These are phyloP conservation scores for Daldinia childiae DNA, from an alignment of 495 filamentous ascomycete genomes.

Conservation along the genomic window DNA sequence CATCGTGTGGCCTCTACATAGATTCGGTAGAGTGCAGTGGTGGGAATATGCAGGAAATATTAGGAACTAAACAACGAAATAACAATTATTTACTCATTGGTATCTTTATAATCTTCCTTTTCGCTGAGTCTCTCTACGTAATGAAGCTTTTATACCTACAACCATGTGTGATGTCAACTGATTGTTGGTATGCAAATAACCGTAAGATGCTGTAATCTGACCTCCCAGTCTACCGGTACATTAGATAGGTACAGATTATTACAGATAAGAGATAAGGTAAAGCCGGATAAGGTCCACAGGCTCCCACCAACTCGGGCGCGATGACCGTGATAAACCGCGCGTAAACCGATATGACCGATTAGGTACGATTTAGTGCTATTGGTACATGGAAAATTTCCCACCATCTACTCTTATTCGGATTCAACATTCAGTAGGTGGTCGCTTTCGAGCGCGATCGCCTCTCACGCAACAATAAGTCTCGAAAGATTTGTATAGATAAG, in stretches of 20 bases:
- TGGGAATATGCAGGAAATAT: constrained; percentile 54
- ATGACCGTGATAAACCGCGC: constrained; percentile 8
- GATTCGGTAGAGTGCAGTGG: constrained; percentile 61
- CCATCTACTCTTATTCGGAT: constrained; percentile 2
- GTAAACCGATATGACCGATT: constrained; percentile 40
- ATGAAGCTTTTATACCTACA: background rate
- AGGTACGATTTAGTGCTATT: constrained; percentile 25
- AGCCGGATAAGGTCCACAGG: background rate
- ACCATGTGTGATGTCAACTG: background rate
- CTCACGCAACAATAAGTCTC: background rate
- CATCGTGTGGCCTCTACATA: constrained; percentile 67
- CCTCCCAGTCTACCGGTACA: background rate
- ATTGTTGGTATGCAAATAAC: background rate
- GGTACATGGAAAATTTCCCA: constrained; percentile 29
- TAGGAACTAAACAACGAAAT: constrained; percentile 14
- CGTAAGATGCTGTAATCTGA: background rate
- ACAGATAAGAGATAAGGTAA: constrained; percentile 4
- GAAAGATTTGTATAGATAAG: background rate
- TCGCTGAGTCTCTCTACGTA: no score
- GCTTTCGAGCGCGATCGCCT: constrained; percentile 37
- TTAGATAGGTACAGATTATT: background rate
- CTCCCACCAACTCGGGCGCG: background rate
- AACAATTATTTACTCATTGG: background rate
- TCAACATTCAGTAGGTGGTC: constrained; percentile 26
- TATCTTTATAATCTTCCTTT: no score